Percentiles rank a stretch among this genome's conserved stretches.
Conservation (phyloP, 371 early-diverging fungal genomes). For the Mycotypha africana region DNA sequence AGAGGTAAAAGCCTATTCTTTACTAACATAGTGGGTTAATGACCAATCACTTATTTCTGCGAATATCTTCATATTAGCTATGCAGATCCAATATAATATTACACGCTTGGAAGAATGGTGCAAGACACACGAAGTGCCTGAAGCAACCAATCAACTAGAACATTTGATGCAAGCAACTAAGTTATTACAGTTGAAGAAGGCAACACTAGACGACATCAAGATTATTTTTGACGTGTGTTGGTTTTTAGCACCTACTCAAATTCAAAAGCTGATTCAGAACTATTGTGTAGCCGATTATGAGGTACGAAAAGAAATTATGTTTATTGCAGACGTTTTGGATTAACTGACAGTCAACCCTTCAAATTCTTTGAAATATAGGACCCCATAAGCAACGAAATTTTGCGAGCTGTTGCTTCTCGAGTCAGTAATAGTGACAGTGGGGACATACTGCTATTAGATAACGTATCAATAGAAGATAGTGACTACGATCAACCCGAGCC, state of each 20-base stretch:
- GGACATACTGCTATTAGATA: slow-evolving; percentile 84
- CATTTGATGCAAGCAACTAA: slow-evolving; percentile 94
- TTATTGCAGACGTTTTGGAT: too few relatives aligned
- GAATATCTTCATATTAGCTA: slow-evolving; percentile 48
- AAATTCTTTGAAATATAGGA: too few relatives aligned
- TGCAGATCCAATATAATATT: slow-evolving; percentile 98
- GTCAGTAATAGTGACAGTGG: slow-evolving; percentile 80
- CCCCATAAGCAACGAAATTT: slow-evolving; percentile 60
- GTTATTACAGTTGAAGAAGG: slow-evolving; percentile 91
- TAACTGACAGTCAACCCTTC: too few relatives aligned
- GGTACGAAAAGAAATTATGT: too few relatives aligned
- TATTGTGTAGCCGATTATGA: slow-evolving; percentile 78
- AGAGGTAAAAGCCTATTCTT: slow-evolving; percentile 58
- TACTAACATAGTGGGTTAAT: too few relatives aligned
- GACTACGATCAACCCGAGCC: slow-evolving; percentile 59
- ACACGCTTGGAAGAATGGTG: slow-evolving; percentile 97
- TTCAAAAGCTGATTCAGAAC: slow-evolving; percentile 88
- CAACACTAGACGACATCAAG: slow-evolving; percentile 85
- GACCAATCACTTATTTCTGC: too few relatives aligned
- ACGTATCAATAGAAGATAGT: slow-evolving; percentile 70
- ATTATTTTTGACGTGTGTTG: slow-evolving; percentile 95
- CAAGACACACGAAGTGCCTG: slow-evolving; percentile 85
- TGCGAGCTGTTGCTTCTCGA: slow-evolving; percentile 84
- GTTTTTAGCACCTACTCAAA: slow-evolving; percentile 88
- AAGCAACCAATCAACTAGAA: slow-evolving; percentile 85